A percentile compares a stretch with the other conserved stretches of the same genome.
Evolutionary conservation across 2,329 filamentous ascomycete species (phyloP).

Genomic region (Arthrobotrys megalospora): DNA sequence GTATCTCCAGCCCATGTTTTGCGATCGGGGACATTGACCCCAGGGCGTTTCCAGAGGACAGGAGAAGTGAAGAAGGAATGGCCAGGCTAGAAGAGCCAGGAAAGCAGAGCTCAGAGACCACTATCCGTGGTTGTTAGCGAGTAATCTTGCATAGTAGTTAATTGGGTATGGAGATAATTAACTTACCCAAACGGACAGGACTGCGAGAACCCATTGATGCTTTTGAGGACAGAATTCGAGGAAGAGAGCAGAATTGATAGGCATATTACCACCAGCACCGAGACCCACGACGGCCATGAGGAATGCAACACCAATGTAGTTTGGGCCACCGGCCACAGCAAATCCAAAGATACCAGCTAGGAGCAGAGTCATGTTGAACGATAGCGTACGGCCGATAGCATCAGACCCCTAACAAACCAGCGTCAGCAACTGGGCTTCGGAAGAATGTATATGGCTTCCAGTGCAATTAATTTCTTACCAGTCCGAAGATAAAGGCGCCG

Average conservation of each 20-base stretch:
- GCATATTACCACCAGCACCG: constrained; percentile 77
- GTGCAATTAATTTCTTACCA: too few species aligned
- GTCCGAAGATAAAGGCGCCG: constrained; percentile 54
- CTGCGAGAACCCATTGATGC: constrained; percentile 75
- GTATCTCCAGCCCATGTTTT: constrained; percentile 72
- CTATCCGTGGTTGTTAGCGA: constrained; percentile 71
- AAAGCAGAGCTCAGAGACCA: constrained; percentile 87
- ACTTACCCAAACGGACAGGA: constrained; percentile 67
- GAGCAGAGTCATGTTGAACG: constrained; percentile 83
- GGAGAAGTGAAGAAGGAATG: constrained; percentile 69
- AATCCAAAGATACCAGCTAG: constrained; percentile 81
- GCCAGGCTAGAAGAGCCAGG: constrained; percentile 75
- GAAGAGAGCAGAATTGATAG: constrained; percentile 73
- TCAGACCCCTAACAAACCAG: constrained; percentile 80
- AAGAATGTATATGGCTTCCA: not conserved
- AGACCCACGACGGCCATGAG: constrained; percentile 80
- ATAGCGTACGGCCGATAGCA: constrained; percentile 80
- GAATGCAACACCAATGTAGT: constrained; percentile 77
- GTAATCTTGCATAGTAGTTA: constrained; percentile 63
- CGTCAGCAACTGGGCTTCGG: not conserved
- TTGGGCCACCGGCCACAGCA: constrained; percentile 78
- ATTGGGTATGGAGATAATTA: not conserved
- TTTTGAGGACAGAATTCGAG: constrained; percentile 74
- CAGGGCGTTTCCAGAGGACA: constrained; percentile 66
- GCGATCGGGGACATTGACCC: constrained; percentile 65